phyloP scores from a whole-genome alignment of 2,329 filamentous ascomycete genomes.

The Bipolaris zeicola region DNA sequence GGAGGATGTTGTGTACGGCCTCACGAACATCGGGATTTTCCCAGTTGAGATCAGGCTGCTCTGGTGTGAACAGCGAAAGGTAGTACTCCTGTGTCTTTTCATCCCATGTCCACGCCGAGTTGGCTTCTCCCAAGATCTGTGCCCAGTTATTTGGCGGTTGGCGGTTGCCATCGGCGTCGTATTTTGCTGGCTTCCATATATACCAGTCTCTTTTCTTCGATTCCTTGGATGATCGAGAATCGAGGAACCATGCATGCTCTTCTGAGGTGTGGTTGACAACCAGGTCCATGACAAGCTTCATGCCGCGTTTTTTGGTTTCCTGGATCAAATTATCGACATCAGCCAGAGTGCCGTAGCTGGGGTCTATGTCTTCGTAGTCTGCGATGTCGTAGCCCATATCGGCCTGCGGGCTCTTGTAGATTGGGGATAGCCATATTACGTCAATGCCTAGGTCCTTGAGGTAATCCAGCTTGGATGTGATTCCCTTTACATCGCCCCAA shows the following conservation, averaged over 20 bases:
- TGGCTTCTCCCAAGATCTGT: constrained; percentile 61
- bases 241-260: constrained; percentile 62
- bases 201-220: constrained; percentile 61
- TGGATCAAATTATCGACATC: constrained; percentile 49
- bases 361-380: constrained; percentile 49
- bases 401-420: constrained; percentile 54
- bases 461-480: constrained; percentile 63
- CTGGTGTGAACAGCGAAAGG: constrained; percentile 73
- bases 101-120: constrained; percentile 72
- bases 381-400: constrained; percentile 52
- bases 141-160: constrained; percentile 77
- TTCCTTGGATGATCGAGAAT: constrained; percentile 56
- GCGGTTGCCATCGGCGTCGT: constrained; percentile 61
- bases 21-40: constrained; percentile 69
- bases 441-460: constrained; percentile 55
- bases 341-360: constrained; percentile 46
- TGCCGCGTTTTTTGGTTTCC: constrained; percentile 43
- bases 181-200: constrained; percentile 57
- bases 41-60: constrained; percentile 86
- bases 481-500: constrained; percentile 62
- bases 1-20: constrained; percentile 74
- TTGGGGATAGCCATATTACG: constrained; percentile 49
- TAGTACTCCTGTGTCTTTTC: constrained; percentile 75
- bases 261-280: constrained; percentile 51
- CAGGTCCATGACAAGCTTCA: constrained; percentile 51